Evolutionary conservation across 2,329 filamentous ascomycete genomes (phyloP), one percentile per base, ranked within the genome.

Genomic region (Pseudopyrenochaeta lycopersici): DNA sequence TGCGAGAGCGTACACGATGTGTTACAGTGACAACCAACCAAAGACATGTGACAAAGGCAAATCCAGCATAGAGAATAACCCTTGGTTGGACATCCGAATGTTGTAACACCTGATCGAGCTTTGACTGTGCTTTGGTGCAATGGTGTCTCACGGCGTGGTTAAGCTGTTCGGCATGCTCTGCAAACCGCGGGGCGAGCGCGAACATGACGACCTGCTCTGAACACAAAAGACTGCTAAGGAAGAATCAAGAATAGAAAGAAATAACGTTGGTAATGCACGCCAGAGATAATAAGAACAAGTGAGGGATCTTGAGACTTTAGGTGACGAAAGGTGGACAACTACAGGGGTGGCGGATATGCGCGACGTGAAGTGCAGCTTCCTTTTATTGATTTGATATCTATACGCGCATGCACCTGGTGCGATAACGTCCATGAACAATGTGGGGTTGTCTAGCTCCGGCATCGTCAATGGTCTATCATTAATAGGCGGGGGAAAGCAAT

Each of bases 41-140:
- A 31, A 71, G 56, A 4, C 70, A 58, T 18, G 75, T 56, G 10
- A 71, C 47, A 20, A 75, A 48, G 38, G 73, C 18, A 4, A 79
- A 52, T 10, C 72, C 42, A 14, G 71, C 67, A 41, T 77, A 77
- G 7, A 74, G 54, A 2, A 64, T 31, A 14, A 52, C 47, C 44
- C 66, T 64, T 20, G 63, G 59, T 47, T 65, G 49, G 29, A 62
- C 33, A 17, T 57, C 23, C 5, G 42, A 27, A 1, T 58, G 20
- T 27, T 57, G 17, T 1, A 64, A 17, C 2, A 27, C 23, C 1
- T 27, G 41, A 23, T 45, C 42, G 11, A 66, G 11, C 4, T 53
- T 56, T 7, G 32, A 12, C 23, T 61, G 46, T 11, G 40, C 46
- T 21, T 39, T 44, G 50, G 49, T 52, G 47, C 50, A 70, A n/a